Evolutionary conservation across 2,329 filamentous ascomycete species (phyloP), one percentile per base, ranked within the genome.

Genomic region (Bipolaris zeicola): DNA sequence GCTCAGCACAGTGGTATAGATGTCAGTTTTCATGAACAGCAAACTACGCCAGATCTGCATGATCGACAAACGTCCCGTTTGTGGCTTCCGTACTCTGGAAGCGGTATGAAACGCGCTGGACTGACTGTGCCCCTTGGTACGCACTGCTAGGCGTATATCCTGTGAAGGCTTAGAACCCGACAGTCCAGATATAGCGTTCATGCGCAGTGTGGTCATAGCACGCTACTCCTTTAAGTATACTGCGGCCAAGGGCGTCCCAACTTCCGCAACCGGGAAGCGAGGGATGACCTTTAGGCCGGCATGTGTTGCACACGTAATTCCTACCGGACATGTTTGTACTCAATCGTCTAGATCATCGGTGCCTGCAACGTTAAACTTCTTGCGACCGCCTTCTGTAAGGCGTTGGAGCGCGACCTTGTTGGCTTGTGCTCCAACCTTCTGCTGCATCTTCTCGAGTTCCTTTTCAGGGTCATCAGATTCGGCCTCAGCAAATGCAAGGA

Each of bases 401-500:
- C 92, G 89, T 79, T 96, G 92, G 71, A 96, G 81, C 68, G 91
- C 90, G 71, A 98, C 89, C 80, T 93, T 95, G 80, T 96, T 91
- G 76, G 90, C 86, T 80, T 98, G 94, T 58, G 89, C 87, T 60
- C 91, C 91, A 72, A 96, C 89, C 84, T 97, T 99, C 83, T 91
- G 90, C 79, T 96, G 91, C 89, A 99, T 96, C 81, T 92, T 94
- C 75, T 90, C 89, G 73, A 99, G 95, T 79, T 98, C 93, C 78
- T 93, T 92, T 80, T 99, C 95, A 3, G 95, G 89, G 79, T 98
- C 93, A 65, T 95, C 83, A 37, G 91, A 85, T 69, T 98, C 95
- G 63, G 89, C 90, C 70, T 92, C 89, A 37, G 93, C 94, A 79
- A 92, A 98, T 74, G 97, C 91, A 60, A 99, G 83, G 52, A 98